Evolutionary conservation across 345 rosid species (phyloP).

Genomic region (Eutrema heterophyllum): DNA sequence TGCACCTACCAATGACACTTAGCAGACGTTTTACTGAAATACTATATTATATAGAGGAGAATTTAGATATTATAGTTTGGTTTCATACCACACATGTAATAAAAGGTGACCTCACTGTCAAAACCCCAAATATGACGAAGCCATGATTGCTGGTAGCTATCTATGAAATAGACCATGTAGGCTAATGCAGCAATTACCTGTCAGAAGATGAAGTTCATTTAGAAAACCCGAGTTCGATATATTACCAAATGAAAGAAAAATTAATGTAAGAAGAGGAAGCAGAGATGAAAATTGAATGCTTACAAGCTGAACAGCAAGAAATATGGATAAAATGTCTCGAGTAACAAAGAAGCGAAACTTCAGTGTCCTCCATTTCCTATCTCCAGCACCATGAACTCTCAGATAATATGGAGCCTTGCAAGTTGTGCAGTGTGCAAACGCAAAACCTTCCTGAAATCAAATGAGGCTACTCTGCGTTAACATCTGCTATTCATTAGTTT

Average conservation of each 20-base stretch:
- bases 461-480: not conserved
- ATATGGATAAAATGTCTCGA: slow-evolving; percentile 85
- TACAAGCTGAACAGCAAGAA: slow-evolving; percentile 92
- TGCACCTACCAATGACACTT: not conserved
- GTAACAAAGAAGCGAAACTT: slow-evolving; percentile 99
- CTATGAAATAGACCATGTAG: slow-evolving; percentile 78
- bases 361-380: slow-evolving; percentile 91
- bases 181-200: slow-evolving; percentile 91
- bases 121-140: slow-evolving; percentile 89
- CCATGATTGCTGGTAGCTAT: slow-evolving; percentile 74
- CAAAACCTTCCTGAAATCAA: slow-evolving; percentile 86
- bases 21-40: not conserved
- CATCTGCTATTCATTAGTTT: not conserved
- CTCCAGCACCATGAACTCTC: slow-evolving; percentile 96
- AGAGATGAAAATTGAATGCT: slow-evolving; percentile 21
- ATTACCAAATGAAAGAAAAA: not conserved
- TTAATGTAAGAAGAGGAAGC: not conserved
- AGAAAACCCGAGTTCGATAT: not conserved
- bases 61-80: slow-evolving; percentile 13
- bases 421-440: slow-evolving; percentile 99
- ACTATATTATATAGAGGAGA: not conserved
- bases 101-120: slow-evolving; percentile 81
- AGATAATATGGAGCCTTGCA: slow-evolving; percentile 98
- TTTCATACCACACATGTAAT: slow-evolving; percentile 90
- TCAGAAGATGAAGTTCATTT: slow-evolving; percentile 7